Evolutionary conservation across 176 grass and related monocot genomes (phyloP), one percentile per base, ranked within the genome.

Genomic region (Oryza coarctata): DNA sequence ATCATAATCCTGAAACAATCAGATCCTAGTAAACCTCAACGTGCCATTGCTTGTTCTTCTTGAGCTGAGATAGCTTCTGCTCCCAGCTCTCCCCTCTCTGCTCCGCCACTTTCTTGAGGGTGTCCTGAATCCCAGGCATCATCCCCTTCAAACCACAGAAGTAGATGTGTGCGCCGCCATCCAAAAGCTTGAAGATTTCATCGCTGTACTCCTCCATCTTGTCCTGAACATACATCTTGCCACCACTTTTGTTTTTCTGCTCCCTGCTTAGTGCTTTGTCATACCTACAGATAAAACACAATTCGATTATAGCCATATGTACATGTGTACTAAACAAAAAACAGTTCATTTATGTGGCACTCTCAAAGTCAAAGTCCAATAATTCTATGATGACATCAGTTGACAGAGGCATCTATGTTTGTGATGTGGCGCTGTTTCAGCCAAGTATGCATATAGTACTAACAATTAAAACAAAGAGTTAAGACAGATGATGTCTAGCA

Each of bases 41-140:
- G 39, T 98, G 92, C 95, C 95, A 98, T 84, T 98, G 95, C 82
- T 95, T 98, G 86, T 95, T 98, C 86, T 98, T 98, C 88, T 91
- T 98, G 1, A 95, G 88, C 73, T 90, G 90, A 0, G 88, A 87
- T 5, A 98, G 88, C 84, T 94, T 98, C 63, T 90, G 75, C 25
- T 98, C 95, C 95, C 95, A 98, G 86, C 86, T 98, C 84, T 98
- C 95, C 12, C 95, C 92, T 76, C 95, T 90, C 72, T 88, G 83
- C 76, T 94, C 90, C 1, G 95, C 90, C 23, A 98, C 92, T 82
- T 89, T 94, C 88, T 94, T 94, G 6, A 93, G 88, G 2, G 95
- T 98, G 25, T 90, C 86, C 82, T 98, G 95, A 36, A 94, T 94
- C 64, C 95, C 95, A 10, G 95, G 90, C 95, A 93, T 98, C 95